Percentiles rank a stretch among this genome's conserved stretches.
Evolutionary conservation across 192 early-diverging fungal species (phyloP).

Genomic region (Piromyces finnis): DNA sequence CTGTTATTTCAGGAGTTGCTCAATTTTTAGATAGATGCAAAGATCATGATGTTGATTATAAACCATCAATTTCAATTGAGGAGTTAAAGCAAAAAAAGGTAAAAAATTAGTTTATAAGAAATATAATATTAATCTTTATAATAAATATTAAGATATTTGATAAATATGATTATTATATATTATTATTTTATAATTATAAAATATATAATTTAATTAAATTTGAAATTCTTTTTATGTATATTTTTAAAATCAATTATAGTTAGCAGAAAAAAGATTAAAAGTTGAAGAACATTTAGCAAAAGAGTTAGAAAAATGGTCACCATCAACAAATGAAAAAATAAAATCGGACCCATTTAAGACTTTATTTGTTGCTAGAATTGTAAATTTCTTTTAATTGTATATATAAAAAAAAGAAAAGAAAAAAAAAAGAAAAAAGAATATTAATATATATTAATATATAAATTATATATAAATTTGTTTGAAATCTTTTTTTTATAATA

Average conservation of each 20-base stretch:
- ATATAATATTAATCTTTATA: too few species aligned
- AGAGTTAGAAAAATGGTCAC: slow-evolving; percentile 54
- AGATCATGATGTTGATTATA: slow-evolving; percentile 52
- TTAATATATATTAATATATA: too few species aligned
- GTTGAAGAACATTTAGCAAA: slow-evolving; percentile 29
- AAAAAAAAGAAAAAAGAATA: too few species aligned
- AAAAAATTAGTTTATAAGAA: too few species aligned
- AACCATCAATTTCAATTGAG: slow-evolving; percentile 45
- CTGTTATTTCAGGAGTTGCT: slow-evolving; percentile 35
- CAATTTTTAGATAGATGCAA: slow-evolving; percentile 25
- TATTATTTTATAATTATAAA: too few species aligned
- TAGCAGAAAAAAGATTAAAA: slow-evolving; percentile 2
- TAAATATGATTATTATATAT: too few species aligned
- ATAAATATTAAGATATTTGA: too few species aligned
- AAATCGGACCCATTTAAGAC: slow-evolving; percentile 83
- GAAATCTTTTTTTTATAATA: background rate
- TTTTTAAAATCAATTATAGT: background rate
- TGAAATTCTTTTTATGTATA: too few species aligned
- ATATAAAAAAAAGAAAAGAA: too few species aligned
- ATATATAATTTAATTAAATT: too few species aligned
- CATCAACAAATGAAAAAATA: slow-evolving; percentile 48
- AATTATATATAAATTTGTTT: too few species aligned
- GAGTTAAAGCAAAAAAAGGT: slow-evolving; percentile 54
- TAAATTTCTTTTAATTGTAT: slow-evolving; percentile 12
- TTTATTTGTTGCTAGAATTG: slow-evolving; percentile 68